Evolutionary conservation across 169 alveolate genomes (phyloP).

Genomic region (Plasmodium blacklocki): DNA sequence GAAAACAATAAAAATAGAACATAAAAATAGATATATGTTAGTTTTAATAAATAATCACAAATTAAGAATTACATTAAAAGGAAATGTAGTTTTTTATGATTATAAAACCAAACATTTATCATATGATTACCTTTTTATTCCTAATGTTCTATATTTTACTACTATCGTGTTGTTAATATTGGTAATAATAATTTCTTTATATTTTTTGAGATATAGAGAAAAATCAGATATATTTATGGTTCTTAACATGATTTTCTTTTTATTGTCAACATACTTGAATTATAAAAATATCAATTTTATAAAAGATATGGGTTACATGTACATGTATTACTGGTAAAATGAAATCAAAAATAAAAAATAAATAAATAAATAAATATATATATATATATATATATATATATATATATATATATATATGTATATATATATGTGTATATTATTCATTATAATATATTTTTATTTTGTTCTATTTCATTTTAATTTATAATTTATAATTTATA

Average conservation of each 20-base stretch:
- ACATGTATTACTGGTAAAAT: constrained; percentile 45
- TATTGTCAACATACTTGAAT: constrained; percentile 58
- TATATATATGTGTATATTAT: too few relatives aligned
- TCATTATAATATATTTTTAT: too few relatives aligned
- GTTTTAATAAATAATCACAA: constrained; percentile 54
- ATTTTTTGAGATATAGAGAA: constrained; percentile 39
- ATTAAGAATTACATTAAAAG: constrained; percentile 41
- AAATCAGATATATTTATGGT: constrained; percentile 59
- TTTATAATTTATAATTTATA: too few relatives aligned
- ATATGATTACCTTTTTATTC: constrained; percentile 57
- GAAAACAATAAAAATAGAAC: constrained; percentile 46
- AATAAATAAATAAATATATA: too few relatives aligned
- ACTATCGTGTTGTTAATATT: constrained; percentile 14
- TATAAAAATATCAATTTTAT: constrained; percentile 65
- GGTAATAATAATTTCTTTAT: constrained; percentile 11
- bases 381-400: too few relatives aligned
- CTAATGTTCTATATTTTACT: constrained; percentile 36
- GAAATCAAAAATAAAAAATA: background rate
- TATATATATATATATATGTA: too few relatives aligned
- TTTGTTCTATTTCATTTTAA: background rate
- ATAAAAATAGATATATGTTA: constrained; percentile 70
- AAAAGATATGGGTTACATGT: constrained; percentile 52
- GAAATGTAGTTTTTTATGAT: constrained; percentile 68
- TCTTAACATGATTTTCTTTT: constrained; percentile 53
- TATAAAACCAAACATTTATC: constrained; percentile 66